phyloP scores from a whole-genome alignment of 805 yeast species.

The Teunomyces pallodes region DNA sequence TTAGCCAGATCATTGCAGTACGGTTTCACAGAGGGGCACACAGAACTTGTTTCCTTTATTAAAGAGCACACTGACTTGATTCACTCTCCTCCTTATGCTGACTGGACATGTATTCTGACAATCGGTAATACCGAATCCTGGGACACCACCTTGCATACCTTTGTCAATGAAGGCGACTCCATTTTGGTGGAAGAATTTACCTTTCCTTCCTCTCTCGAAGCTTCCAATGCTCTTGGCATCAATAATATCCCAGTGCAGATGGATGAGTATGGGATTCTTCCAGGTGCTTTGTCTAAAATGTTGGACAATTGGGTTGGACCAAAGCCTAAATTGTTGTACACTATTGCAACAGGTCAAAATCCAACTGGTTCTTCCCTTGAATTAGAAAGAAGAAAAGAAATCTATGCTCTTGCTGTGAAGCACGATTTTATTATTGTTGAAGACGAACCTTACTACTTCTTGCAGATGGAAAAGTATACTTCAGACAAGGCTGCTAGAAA shows the following conservation, averaged over 20 bases:
- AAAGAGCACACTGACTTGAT: slow-evolving; percentile 66
- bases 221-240: slow-evolving; percentile 72
- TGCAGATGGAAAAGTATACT: slow-evolving; percentile 85
- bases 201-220: slow-evolving; percentile 81
- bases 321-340: slow-evolving; percentile 83
- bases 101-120: slow-evolving; percentile 72
- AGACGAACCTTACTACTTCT: slow-evolving; percentile 96
- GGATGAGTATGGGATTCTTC: slow-evolving; percentile 77
- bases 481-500: slow-evolving; percentile 35
- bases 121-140: slow-evolving; percentile 90
- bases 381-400: slow-evolving; percentile 68
- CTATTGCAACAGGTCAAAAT: slow-evolving; percentile 95
- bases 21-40: slow-evolving; percentile 81
- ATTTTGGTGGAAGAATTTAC: slow-evolving; percentile 79
- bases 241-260: slow-evolving; percentile 69
- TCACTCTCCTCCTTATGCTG: slow-evolving; percentile 45
- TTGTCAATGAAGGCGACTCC: slow-evolving; percentile 77
- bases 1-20: slow-evolving; percentile 87
- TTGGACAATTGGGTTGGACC: slow-evolving; percentile 70
- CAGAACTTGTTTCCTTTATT: slow-evolving; percentile 64
- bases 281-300: slow-evolving; percentile 60
- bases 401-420: slow-evolving; percentile 77
- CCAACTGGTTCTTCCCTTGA: slow-evolving; percentile 91
- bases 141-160: slow-evolving; percentile 79
- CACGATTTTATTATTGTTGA: slow-evolving; percentile 86